These are phyloP conservation scores for Stephanodiscus minutulus DNA, from an alignment of 108 stramenopile species.

Conservation along the genomic window DNA sequence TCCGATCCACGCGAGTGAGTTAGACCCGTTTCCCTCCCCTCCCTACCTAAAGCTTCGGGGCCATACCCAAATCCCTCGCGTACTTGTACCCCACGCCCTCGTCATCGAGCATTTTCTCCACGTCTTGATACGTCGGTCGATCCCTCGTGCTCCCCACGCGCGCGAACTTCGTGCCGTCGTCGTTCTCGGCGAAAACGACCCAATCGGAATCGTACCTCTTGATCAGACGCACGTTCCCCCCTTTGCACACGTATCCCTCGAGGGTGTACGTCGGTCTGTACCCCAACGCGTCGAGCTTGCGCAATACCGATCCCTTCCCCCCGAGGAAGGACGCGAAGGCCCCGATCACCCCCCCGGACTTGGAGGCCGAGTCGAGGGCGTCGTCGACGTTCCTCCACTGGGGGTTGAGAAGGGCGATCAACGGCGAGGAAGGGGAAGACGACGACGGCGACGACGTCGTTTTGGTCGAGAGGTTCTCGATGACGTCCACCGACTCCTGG, in stretches of 20 bases:
- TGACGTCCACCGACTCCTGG: constrained; percentile 72
- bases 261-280: constrained; percentile 65
- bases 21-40: too few species aligned
- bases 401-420: constrained; percentile 78
- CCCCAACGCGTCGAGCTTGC: constrained; percentile 61
- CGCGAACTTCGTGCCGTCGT: constrained; percentile 66
- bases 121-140: constrained; percentile 84
- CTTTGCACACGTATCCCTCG: constrained; percentile 88
- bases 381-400: constrained; percentile 90
- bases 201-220: constrained; percentile 83
- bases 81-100: constrained; percentile 83
- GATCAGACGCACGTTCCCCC: constrained; percentile 80
- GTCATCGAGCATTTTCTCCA: constrained; percentile 80
- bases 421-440: constrained; percentile 5
- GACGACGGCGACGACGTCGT: constrained; percentile 27
- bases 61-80: constrained; percentile 78
- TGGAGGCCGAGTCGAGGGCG: constrained; percentile 77
- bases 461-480: constrained; percentile 57
- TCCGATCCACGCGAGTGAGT: too few species aligned
- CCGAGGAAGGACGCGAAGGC: constrained; percentile 82
- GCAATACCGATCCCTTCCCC: constrained; percentile 77
- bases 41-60: constrained; percentile 62
- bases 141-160: constrained; percentile 53
- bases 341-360: constrained; percentile 61
- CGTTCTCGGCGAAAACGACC: constrained; percentile 85